Base-by-base conservation (phyloP, 257 asterid species). In the Agastache rugosa region DNA sequence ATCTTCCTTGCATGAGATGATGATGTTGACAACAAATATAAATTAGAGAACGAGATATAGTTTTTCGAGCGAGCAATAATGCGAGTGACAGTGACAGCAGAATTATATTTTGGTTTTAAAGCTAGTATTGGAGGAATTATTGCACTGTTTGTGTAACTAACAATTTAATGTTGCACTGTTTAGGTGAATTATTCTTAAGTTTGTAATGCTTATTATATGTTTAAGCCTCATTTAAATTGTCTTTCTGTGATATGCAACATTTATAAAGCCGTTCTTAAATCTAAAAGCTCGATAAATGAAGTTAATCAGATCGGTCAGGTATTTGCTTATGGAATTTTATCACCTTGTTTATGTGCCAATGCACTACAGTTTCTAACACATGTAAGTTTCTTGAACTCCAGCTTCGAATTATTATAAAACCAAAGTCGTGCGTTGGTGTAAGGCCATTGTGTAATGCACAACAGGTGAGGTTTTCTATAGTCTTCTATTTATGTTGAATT, bases 361-460 rank as follows among this genome's bases (percentile, higher is more conserved):
- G 8, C 3, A 35, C 29, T 54, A 12, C 64, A 66, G 29, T 63
- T 41, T 76, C 79, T 80, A 71, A 80, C 67, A 31, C 61, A 47
- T 39, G 45, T 34, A 72, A 55, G 27, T 77, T 7, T 85, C 83
- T 78, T 79, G 83, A 74, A 73, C 67, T 68, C 58, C 91, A 93
- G 97, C 91, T 93, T 56, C 96, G 90, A 48, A 91, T 93, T 59
- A 86, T 87, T 77, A 82, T 91, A 82, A 91, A 87, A 87, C 96
- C 93, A 65, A 91, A 93, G 90, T 83, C 95, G 25, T 80, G 95
- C 34, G 86, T 82, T 54, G 98, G 95, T 84, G 92, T 89, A 14
- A 94, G 97, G 56, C 97, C 96, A 62, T 66, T 93, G 78, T 93
- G 98, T 77, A 89, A 74, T 54, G 91, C 96, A 42, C 98, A 89